Evolutionary conservation across 2,329 filamentous ascomycete species (phyloP), one percentile per base, ranked within the genome.

Genomic region (Polytolypa hystricis): DNA sequence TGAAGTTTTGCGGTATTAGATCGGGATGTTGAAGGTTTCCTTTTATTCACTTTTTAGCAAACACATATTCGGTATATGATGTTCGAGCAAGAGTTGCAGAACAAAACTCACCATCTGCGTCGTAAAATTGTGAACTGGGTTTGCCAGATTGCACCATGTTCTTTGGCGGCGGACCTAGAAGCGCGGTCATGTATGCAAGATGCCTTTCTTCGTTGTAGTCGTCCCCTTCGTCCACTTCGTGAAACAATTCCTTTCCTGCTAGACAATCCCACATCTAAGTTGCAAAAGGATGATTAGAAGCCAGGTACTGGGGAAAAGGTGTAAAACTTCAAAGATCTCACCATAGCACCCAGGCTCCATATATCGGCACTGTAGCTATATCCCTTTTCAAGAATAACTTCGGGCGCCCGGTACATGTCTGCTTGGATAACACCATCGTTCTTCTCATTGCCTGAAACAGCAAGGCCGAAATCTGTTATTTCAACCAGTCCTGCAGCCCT

Each of bases 351-450:
- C 20, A 59, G 34, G 33, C 49, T 58, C 56, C 49, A 59, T 28
- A 58, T 56, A 42, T 59, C 53, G 27, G 53, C 54, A 33, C 52
- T 54, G 43, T 57, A 58, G 5, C 50, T 48, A 42, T 49, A 60
- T 0, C 54, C 56, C n/a, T 37, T 39, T 14, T 49, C 44, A 8
- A 60, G 42, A 17, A 58, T 49, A n/a, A 60, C 55, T 43, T 60
- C 55, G 15, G 53, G 56, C 2, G 52, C 50, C 32, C 50, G 53
- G 37, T 57, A 58, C 12, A 50, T 42, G 30, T 57, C 53, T 4
- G 53, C 53, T 53, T 74, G 35, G 60, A 71, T 49, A 54, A 61
- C 38, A 50, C 64, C 47, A 60, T 67, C 40, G 47, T 58, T 41
- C 23, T 19, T 6, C 26, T 18, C 30, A 41, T 53, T 44, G 19